These are phyloP conservation scores for Agaricus sinodeliciosus DNA, from an alignment of 768 basidiomycete genomes.

Conservation along the genomic window DNA sequence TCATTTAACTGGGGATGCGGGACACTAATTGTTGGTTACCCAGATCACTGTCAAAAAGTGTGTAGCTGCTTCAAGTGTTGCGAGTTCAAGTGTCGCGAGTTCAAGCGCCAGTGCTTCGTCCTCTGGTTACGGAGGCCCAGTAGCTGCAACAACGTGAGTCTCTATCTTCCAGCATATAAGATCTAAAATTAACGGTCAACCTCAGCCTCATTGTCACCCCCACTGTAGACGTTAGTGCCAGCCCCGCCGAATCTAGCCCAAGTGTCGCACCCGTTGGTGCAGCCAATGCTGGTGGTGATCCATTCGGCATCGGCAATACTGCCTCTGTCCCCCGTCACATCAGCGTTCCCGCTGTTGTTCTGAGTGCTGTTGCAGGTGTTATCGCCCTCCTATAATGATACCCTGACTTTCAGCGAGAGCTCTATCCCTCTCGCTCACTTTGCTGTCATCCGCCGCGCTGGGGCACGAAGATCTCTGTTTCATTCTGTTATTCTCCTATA, in stretches of 20 bases:
- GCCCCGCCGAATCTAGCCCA: conserved; percentile 5
- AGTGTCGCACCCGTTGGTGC: conserved; percentile 33
- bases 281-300: conserved; percentile 36
- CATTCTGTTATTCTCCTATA: neutral
- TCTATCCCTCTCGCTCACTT: neutral
- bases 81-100: neutral
- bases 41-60: conserved; percentile 35
- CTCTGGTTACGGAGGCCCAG: conserved; percentile 8
- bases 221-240: neutral
- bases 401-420: conserved; percentile 12
- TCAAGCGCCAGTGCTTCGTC: conserved; percentile 2
- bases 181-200: conserved; percentile 12
- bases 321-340: conserved; percentile 31
- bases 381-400: conserved; percentile 32
- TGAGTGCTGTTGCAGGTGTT: conserved; percentile 34
- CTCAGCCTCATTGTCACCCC: conserved; percentile 18
- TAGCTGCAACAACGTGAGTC: conserved; percentile 8
- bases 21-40: conserved; percentile 5
- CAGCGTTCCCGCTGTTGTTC: conserved; percentile 33
- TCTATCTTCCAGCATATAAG: conserved; percentile 2
- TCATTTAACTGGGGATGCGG: conserved; percentile 1
- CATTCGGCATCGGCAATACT: conserved; percentile 24
- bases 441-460: neutral
- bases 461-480: neutral
- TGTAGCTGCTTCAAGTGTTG: conserved; percentile 26